A percentile compares a stretch with the other conserved stretches of the same genome.
Evolutionary conservation across 208 protist species (phyloP).

Genomic region (Polymyxa betae): DNA sequence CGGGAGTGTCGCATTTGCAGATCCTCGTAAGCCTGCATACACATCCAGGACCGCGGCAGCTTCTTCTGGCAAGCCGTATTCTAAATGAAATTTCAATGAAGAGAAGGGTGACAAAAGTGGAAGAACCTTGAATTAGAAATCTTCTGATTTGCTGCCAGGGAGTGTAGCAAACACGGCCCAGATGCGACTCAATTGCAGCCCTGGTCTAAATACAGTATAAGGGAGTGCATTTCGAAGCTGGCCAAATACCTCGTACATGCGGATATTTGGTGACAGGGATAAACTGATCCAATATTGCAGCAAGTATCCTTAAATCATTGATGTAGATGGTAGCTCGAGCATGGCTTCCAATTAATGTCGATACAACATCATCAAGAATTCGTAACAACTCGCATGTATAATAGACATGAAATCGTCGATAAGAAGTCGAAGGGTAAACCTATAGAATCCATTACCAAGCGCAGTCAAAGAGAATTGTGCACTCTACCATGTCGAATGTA

Average conservation of each 20-base stretch:
- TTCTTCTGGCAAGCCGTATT: constrained; percentile 14
- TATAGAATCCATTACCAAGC: not conserved
- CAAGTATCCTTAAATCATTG: constrained; percentile 26
- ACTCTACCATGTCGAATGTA: constrained; percentile 20
- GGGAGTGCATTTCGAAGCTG: not conserved
- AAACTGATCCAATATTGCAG: not conserved
- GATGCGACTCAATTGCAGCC: not conserved
- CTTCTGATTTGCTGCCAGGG: constrained; percentile 25
- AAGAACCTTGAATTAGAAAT: not conserved
- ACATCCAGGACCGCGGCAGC: not conserved
- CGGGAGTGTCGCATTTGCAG: not conserved
- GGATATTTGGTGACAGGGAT: not conserved
- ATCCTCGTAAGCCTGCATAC: not conserved
- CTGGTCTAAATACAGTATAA: not conserved
- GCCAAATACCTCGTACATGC: not conserved
- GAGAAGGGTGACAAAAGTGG: not conserved
- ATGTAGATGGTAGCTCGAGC: not conserved
- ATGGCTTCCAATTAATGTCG: not conserved
- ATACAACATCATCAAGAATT: not conserved
- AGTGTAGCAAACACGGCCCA: constrained; percentile 1
- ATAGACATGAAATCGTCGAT: not conserved
- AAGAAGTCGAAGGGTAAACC: not conserved
- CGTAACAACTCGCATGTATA: constrained; percentile 26
- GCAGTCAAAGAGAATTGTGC: not conserved
- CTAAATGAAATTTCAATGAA: not conserved